Base-by-base conservation (phyloP, 306 rosid species). In the Quercus parvula region DNA sequence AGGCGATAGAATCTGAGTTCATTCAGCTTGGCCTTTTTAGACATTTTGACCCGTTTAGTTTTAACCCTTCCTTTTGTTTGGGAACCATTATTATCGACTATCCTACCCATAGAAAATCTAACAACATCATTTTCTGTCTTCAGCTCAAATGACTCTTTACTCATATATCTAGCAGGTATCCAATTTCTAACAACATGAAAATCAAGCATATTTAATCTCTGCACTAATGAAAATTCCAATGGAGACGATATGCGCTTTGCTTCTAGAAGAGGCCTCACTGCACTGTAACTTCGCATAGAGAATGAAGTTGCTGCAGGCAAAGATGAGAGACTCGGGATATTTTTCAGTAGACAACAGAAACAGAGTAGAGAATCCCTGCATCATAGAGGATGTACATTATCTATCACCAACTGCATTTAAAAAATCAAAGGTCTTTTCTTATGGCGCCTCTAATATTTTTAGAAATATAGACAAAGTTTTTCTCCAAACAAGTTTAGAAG, bases 1-100 rank as follows among this genome's bases (percentile, higher is more conserved):
- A 92, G 81, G 51, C 97, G 97, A 69, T 86, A 92, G 78, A 91
- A 89, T 75, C 88, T 89, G 61, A 94, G 92, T 82, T 92, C 96
- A 76, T 91, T 94, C 79, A 88, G 4, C 84, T 94, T 94, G 77
- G 90, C 93, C 85, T 81, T 91, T 83, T 78, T 93, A 77, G 97
- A 93, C 86, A 86, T 81, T 77, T 82, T 87, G 55, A 81, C 82
- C 41, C 56, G 78, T 71, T 84, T 91, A 52, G 38, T 27, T 56
- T 44, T 77, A 81, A 52, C 81, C 85, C 56, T 80, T 72, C 54
- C 78, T 71, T 57, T 83, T 2, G 24, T 52, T 3, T 56, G 25
- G 51, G 85, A 81, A 54, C 68, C 58, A 64, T 58, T 75, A 75
- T 67, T 76, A 82, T 67, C 71, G 15, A 19, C 38, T 38, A 7